Evolutionary conservation across 73 alveolate genomes (phyloP), one percentile per base, ranked within the genome.

Genomic region (Paramecium caudatum): DNA sequence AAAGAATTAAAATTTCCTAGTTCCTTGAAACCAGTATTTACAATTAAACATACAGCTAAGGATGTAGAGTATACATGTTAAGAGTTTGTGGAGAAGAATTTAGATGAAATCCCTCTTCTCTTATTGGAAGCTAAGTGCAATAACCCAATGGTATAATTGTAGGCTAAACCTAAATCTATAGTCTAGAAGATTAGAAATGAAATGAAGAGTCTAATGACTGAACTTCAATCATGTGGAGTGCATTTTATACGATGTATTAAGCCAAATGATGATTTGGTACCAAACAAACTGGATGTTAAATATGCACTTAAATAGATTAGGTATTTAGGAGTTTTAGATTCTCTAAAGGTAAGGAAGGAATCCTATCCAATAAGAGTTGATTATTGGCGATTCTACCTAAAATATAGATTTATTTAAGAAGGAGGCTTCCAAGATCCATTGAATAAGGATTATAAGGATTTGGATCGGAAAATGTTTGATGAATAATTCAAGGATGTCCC

Each of bases 311-410:
- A 93, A 36, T 95, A 97, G 91, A 95, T 97, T 43, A 93, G 97
- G 33, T 97, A 97, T 92, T 94, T 97, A 97, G 99, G 99, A 46
- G 99, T 97, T 61, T 91, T 97, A 46, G 99, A 97, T 87, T 92
- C 98, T 12, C 94, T 97, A 32, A 97, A 97, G 55, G 97, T 97
- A 3, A 95, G 98, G 80, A 96, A 96, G 90, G 97, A 96, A 82
- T 96, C 96, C 37, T 97, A 65, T 90, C 99, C 99, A 0, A 97
- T 94, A 63, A 91, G 98, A 41, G 97, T 94, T 80, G 95, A 94
- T 3, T 94, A 93, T 90, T 92, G 68, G 63, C 98, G 96, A 46
- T 97, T 96, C 93, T 96, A 96, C 74, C 82, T 91, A 34, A 94
- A 96, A 94, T 97, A 94, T 80, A 98, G 97, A 74, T 30, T 32